Conservation (phyloP, 345 rosid genomes). For the Syzygium aqueum region DNA sequence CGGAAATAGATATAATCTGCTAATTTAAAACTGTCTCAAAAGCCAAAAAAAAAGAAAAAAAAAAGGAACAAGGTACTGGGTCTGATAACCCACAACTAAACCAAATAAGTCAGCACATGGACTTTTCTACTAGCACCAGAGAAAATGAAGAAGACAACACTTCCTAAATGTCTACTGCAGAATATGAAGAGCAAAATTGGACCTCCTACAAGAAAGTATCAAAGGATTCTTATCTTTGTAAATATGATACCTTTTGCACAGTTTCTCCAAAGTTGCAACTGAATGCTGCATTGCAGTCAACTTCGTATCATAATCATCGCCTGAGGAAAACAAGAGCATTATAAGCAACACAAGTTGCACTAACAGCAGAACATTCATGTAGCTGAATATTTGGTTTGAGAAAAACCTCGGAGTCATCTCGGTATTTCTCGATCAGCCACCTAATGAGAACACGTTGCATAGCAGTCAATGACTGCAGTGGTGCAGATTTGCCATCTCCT, state of each 20-base stretch:
- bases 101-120: no score
- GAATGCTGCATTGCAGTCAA: constrained; percentile 86
- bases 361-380: neutral
- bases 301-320: constrained; percentile 80
- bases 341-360: neutral
- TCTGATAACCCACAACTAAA: no score
- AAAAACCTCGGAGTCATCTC: constrained; percentile 67
- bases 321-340: constrained; percentile 25
- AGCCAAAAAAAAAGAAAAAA: no score
- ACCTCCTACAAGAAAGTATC: constrained; percentile 28
- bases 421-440: constrained; percentile 59
- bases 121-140: no score
- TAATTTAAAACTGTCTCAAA: neutral
- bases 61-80: no score
- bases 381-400: neutral
- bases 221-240: constrained; percentile 53
- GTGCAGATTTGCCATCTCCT: constrained; percentile 72
- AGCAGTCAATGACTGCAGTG: constrained; percentile 65
- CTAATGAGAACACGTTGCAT: constrained; percentile 59
- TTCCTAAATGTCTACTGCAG: no score
- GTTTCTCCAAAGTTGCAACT: constrained; percentile 50
- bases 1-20: neutral
- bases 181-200: neutral
- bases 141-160: no score
- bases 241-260: constrained; percentile 55